These are phyloP conservation scores for Plantago ovata DNA, from an alignment of 257 asterid genomes.

Conservation along the genomic window DNA sequence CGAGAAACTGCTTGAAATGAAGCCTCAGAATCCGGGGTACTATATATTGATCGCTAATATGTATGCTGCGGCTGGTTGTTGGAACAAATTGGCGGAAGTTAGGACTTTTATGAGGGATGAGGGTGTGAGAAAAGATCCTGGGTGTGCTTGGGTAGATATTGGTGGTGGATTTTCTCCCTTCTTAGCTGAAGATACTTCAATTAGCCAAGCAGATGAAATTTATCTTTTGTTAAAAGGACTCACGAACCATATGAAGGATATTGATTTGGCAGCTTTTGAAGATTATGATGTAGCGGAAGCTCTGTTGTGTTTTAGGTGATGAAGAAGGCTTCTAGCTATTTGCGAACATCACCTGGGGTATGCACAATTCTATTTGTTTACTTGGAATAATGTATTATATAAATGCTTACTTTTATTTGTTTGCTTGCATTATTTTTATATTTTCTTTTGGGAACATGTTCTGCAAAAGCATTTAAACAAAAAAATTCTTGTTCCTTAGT, in stretches of 20 bases:
- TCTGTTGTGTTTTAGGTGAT: slow-evolving; percentile 19
- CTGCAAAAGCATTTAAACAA: no score
- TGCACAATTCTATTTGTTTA: not conserved
- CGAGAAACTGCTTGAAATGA: slow-evolving; percentile 58
- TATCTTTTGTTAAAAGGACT: slow-evolving; percentile 42
- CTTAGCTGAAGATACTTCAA: slow-evolving; percentile 59
- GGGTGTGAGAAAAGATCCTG: slow-evolving; percentile 80
- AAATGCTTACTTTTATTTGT: no score
- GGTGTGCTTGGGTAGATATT: slow-evolving; percentile 75
- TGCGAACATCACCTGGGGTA: slow-evolving; percentile 51
- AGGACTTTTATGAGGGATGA: slow-evolving; percentile 69
- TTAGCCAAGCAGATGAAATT: slow-evolving; percentile 39
- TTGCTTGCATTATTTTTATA: no score
- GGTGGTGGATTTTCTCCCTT: slow-evolving; percentile 64
- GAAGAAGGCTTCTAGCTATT: slow-evolving; percentile 24
- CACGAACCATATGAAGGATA: slow-evolving; percentile 56
- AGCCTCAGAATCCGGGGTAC: slow-evolving; percentile 65
- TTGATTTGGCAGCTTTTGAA: slow-evolving; percentile 31
- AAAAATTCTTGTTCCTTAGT: no score
- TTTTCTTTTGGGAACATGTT: no score
- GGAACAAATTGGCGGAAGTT: slow-evolving; percentile 65
- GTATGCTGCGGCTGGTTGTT: slow-evolving; percentile 79
- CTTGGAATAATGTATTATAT: no score
- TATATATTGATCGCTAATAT: slow-evolving; percentile 80
- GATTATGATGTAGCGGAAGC: slow-evolving; percentile 40